A percentile compares a stretch with the other conserved stretches of the same genome.
phyloP scores from a whole-genome alignment of 148 eudicot species.

The Rhododendron mucronatum region DNA sequence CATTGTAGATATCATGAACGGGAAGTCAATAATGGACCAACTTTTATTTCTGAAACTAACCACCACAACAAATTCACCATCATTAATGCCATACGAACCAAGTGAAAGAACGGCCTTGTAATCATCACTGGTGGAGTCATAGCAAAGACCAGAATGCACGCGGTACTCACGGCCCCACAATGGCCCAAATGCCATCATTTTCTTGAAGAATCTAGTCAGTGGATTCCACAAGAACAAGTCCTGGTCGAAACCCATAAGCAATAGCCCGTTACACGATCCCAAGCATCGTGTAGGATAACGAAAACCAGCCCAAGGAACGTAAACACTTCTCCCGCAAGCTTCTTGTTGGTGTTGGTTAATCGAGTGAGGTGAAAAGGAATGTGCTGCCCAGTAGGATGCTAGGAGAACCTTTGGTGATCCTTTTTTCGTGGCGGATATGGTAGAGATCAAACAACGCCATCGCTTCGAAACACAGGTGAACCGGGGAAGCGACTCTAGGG shows the following conservation, averaged over 20 bases:
- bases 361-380: not conserved
- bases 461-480: too few species aligned
- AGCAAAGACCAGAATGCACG: not conserved
- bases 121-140: not conserved
- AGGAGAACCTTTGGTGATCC: not conserved
- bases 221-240: not conserved
- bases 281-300: not conserved
- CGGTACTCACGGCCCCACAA: accelerated
- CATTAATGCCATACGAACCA: too few species aligned
- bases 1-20: too few species aligned
- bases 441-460: too few species aligned
- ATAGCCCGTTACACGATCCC: not conserved
- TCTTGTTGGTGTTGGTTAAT: not conserved
- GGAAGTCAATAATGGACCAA: too few species aligned
- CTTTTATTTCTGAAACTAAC: too few species aligned
- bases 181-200: not conserved
- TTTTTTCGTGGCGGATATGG: not conserved
- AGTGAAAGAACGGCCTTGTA: not conserved
- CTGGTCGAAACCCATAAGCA: not conserved
- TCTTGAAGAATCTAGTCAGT: not conserved
- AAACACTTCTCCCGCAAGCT: not conserved
- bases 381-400: not conserved
- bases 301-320: not conserved
- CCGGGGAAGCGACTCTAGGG: too few species aligned
- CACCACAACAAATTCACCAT: too few species aligned